Evolutionary conservation across 2,329 filamentous ascomycete species (phyloP).

Genomic region (Cladosporium phlei): DNA sequence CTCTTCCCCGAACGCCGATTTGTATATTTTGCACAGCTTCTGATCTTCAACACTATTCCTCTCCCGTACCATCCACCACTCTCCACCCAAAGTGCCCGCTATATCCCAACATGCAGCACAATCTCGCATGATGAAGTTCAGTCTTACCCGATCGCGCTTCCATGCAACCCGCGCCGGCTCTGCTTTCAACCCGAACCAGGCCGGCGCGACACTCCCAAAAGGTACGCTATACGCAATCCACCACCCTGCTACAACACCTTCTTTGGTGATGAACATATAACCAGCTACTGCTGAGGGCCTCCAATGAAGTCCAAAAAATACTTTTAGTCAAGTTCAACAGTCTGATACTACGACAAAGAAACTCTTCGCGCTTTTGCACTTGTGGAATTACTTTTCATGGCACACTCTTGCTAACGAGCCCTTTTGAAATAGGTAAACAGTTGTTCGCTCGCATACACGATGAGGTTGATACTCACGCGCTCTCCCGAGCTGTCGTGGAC

Average conservation of each 20-base stretch:
- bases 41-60: background rate
- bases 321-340: constrained; percentile 51
- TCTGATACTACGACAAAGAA: constrained; percentile 38
- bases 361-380: background rate
- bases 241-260: background rate
- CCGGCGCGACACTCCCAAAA: background rate
- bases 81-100: background rate
- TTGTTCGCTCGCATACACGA: no score
- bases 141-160: background rate
- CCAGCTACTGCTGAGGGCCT: constrained; percentile 37
- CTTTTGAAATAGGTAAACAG: background rate
- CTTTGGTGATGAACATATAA: constrained; percentile 31
- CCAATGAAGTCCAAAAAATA: constrained; percentile 33
- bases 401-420: background rate
- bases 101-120: background rate
- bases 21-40: background rate
- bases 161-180: background rate
- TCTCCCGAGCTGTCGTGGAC: no score
- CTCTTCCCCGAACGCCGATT: constrained; percentile 2
- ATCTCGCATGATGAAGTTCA: background rate
- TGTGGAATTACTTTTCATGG: background rate
- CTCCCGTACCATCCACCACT: background rate
- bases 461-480: no score
- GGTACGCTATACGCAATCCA: constrained; percentile 1
- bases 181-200: background rate